A percentile compares a stretch with the other conserved stretches of the same genome.
phyloP scores from a whole-genome alignment of 495 filamentous ascomycete genomes.

The Pseudomonodictys pantanalensis region DNA sequence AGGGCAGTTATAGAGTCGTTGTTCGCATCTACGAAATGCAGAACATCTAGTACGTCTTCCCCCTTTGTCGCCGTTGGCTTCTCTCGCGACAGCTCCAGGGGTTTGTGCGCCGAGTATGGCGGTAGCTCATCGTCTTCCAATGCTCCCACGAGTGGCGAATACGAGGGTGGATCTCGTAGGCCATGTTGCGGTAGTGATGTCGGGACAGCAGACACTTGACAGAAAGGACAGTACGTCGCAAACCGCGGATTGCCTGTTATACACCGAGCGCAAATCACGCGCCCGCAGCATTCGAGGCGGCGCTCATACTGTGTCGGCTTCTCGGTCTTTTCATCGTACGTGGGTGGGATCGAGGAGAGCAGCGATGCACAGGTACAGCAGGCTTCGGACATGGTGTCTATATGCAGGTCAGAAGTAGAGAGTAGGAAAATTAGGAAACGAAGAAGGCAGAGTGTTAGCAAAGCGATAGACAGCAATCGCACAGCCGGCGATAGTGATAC shows the following conservation, averaged over 20 bases:
- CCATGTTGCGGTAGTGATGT: slow-evolving; percentile 55
- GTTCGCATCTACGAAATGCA: slow-evolving; percentile 65
- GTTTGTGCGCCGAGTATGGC: slow-evolving; percentile 39
- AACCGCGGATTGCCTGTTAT: slow-evolving; percentile 67
- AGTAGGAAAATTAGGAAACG: background rate
- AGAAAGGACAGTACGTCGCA: slow-evolving; percentile 64
- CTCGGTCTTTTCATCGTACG: slow-evolving; percentile 51
- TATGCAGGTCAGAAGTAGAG: background rate
- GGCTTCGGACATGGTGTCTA: slow-evolving; percentile 41
- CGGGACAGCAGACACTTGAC: slow-evolving; percentile 52
- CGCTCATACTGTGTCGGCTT: slow-evolving; percentile 54
- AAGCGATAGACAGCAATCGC: no score
- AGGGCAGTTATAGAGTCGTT: slow-evolving; percentile 62
- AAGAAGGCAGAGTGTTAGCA: background rate
- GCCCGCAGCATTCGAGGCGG: slow-evolving; percentile 60
- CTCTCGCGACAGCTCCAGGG: slow-evolving; percentile 33
- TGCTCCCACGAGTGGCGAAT: slow-evolving; percentile 44
- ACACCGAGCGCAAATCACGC: slow-evolving; percentile 67
- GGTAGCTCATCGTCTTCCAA: slow-evolving; percentile 31
- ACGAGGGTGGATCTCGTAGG: slow-evolving; percentile 57
- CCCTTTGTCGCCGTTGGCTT: slow-evolving; percentile 28
- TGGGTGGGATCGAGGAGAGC: slow-evolving; percentile 46
- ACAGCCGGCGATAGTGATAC: background rate
- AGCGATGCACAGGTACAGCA: slow-evolving; percentile 67
- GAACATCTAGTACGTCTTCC: slow-evolving; percentile 51